Percentiles rank a stretch among this genome's conserved stretches.
Evolutionary conservation across 257 asterid species (phyloP).

Genomic region (Solanum rostratum): DNA sequence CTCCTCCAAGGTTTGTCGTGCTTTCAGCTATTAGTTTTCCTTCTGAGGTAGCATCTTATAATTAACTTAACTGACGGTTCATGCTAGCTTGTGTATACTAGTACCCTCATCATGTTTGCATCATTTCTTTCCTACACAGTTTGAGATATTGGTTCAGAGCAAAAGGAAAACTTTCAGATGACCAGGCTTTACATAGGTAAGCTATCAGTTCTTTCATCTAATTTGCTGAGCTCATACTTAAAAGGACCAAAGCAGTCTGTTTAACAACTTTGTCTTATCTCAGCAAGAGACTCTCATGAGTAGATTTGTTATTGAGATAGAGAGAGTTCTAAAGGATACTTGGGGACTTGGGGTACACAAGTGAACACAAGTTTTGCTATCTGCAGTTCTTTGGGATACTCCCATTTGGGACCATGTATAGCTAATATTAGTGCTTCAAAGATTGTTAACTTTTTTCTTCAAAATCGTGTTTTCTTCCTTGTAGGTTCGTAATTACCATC

Average conservation of each 20-base stretch:
- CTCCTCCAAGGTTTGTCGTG: slow-evolving; percentile 73
- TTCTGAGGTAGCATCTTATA: slow-evolving; percentile 1
- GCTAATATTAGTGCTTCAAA: neutral
- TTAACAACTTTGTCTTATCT: neutral
- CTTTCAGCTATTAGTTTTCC: slow-evolving; percentile 7
- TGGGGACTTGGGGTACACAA: neutral
- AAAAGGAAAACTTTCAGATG: slow-evolving; percentile 82
- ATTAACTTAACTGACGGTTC: neutral
- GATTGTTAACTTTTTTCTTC: neutral
- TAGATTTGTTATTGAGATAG: neutral
- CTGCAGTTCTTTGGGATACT: neutral
- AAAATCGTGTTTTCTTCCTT: neutral
- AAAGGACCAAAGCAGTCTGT: neutral
- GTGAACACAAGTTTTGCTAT: neutral
- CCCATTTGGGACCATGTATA: neutral
- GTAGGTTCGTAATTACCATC: neutral
- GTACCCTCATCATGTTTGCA: neutral
- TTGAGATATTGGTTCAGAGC: slow-evolving; percentile 96
- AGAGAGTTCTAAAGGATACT: neutral
- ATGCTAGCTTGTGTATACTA: neutral
- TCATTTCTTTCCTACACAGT: slow-evolving; percentile 29
- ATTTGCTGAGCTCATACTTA: neutral
- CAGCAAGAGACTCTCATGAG: neutral
- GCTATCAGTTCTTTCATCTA: neutral
- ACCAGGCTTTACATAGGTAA: slow-evolving; percentile 88